Base-by-base conservation (phyloP, 2,329 filamentous ascomycete species). In the Penicillium sp. region DNA sequence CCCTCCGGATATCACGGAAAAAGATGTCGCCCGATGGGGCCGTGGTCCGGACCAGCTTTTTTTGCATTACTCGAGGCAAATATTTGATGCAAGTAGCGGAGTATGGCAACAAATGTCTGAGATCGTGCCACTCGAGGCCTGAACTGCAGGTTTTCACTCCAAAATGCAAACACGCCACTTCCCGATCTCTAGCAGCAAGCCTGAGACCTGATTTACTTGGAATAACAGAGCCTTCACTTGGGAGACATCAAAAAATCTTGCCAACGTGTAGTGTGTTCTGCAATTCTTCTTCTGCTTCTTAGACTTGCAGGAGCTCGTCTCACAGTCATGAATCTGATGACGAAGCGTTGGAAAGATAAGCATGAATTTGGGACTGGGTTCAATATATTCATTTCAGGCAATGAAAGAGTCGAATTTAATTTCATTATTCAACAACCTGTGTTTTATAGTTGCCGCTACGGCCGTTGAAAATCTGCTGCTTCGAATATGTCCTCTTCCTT, bases 31-130 rank as follows among this genome's bases (percentile, higher is more conserved):
- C 1, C 62, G 52, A 13, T 69, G 63, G 59, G 68, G 57, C 19
- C 55, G 46, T 19, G 60, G 55, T 10, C 59, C 38, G 2, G 62
- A 70, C 45, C 65, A 70, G 46, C 55, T 61, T 2, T 70, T 67
- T 37, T 40, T 74, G 46, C 59, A 56, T 8, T 66, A 70, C 19
- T 57, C 61, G 16, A 62, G 68, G 14, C 68, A 69, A 28, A 4
- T 51, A 33, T 63, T 56, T 28, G 63, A 72, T 57, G 22, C 7
- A 13, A 25, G 19, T 13, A 68, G 25, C 10, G 26, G 62, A 11
- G 60, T 57, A 4, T 74, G 72, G 72, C 43, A 53, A 16, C 55
- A 38, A 14, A 46, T 65, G 4, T 59, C 66, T 53, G 65, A 66
- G 48, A 66, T 59, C 37, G 53, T 68, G 43, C 68, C 69, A 14